Conservation (phyloP, 2,329 filamentous ascomycete genomes). For the Calycina herbarum region DNA sequence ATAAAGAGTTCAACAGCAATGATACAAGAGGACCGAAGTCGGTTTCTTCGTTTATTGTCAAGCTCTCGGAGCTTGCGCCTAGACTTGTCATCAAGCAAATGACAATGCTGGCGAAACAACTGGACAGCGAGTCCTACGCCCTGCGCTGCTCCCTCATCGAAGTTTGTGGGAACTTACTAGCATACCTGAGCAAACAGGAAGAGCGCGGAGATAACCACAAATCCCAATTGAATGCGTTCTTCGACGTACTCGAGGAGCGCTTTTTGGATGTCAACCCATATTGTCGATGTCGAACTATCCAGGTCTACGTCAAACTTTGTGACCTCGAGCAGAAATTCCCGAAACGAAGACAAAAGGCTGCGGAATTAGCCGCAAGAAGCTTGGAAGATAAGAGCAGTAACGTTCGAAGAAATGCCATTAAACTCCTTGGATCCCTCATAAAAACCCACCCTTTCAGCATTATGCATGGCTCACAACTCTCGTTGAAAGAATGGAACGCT, state of each 20-base stretch:
- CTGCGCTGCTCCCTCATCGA: conserved; percentile 92
- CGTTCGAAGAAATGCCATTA: conserved; percentile 92
- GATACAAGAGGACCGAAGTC: conserved; percentile 95
- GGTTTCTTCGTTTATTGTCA: conserved; percentile 89
- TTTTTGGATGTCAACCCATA: conserved; percentile 98
- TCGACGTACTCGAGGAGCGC: conserved; percentile 92
- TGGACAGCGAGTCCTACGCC: conserved; percentile 97
- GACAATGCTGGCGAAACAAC: conserved; percentile 87
- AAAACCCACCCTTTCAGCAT: conserved; percentile 93
- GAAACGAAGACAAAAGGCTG: conserved; percentile 82
- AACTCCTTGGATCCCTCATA: conserved; percentile 82
- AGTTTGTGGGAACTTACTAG: conserved; percentile 93
- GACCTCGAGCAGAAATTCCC: conserved; percentile 96
- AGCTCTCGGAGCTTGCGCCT: conserved; percentile 88
- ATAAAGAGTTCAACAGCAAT: conserved; percentile 97
- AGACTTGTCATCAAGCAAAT: conserved; percentile 96
- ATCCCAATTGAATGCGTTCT: conserved; percentile 93
- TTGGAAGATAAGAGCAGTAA: conserved; percentile 98
- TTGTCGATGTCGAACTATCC: conserved; percentile 85
- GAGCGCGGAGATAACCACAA: conserved; percentile 92
- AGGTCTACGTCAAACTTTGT: conserved; percentile 89
- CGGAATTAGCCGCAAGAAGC: conserved; percentile 84
- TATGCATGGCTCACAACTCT: conserved; percentile 85
- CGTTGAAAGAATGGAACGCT: conserved; percentile 80
- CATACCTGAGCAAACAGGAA: conserved; percentile 85